Evolutionary conservation across 805 yeast genomes (phyloP).

Genomic region (Suhomyces sp.): DNA sequence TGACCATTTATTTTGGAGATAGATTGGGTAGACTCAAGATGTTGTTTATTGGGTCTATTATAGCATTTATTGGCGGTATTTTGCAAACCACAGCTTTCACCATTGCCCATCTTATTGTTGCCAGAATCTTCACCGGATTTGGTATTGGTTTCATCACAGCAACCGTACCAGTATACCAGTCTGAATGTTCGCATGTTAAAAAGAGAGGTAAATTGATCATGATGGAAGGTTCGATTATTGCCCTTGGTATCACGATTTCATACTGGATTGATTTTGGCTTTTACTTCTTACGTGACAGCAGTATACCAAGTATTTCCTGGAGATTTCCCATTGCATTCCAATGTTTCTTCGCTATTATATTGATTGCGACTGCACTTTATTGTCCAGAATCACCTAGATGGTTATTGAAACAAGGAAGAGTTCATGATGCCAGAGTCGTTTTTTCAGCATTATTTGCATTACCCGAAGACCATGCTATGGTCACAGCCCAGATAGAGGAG

Average conservation of each 20-base stretch:
- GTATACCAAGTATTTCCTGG: conserved; percentile 28
- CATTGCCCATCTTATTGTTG: conserved; percentile 28
- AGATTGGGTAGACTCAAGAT: conserved; percentile 20
- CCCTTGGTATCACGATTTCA: conserved; percentile 29
- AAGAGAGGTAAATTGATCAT: conserved; percentile 31
- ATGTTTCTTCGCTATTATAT: conserved; percentile 19
- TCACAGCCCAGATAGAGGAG: conserved; percentile 19
- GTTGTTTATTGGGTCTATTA: conserved; percentile 18
- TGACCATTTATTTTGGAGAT: conserved; percentile 23
- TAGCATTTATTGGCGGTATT: conserved; percentile 24
- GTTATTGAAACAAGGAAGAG: conserved; percentile 30
- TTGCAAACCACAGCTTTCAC: conserved; percentile 22
- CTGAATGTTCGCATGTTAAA: conserved; percentile 35
- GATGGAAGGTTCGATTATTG: conserved; percentile 30
- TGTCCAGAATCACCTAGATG: conserved; percentile 49
- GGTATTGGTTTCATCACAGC: conserved; percentile 38
- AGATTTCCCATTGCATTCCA: conserved; percentile 36
- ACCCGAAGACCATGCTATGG: conserved; percentile 10
- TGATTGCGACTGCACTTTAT: conserved; percentile 13
- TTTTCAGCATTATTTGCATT: conserved; percentile 9
- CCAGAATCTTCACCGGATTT: conserved; percentile 33
- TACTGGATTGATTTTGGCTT: conserved; percentile 39
- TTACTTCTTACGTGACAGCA: conserved; percentile 17
- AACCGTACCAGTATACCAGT: conserved; percentile 37
- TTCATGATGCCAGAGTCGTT: conserved; percentile 25